A percentile compares a stretch with the other conserved stretches of the same genome.
phyloP scores from a whole-genome alignment of 2,329 filamentous ascomycete genomes.

The Teratosphaeria zuluensis region DNA sequence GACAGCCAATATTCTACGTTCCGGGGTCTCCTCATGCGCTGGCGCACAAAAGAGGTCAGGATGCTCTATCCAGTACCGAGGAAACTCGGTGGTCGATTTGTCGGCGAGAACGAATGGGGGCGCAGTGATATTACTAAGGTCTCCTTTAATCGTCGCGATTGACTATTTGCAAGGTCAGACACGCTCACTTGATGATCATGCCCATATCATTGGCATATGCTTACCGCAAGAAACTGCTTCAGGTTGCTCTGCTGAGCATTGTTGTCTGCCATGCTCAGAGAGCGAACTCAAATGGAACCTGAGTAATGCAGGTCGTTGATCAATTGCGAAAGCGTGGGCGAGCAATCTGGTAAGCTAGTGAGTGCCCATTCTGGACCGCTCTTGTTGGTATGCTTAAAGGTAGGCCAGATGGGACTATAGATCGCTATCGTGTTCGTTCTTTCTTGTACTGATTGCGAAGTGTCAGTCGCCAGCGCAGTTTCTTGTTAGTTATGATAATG shows the following conservation, averaged over 20 bases:
- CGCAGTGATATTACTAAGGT: conserved; percentile 38
- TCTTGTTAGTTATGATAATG: neutral
- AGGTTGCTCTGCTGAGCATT: conserved; percentile 10
- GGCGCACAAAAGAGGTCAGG: conserved; percentile 38
- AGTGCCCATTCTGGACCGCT: neutral
- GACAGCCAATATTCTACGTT: conserved; percentile 35
- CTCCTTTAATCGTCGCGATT: conserved; percentile 37
- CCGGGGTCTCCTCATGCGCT: conserved; percentile 30
- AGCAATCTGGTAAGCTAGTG: neutral
- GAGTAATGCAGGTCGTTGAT: neutral
- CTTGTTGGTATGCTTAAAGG: neutral
- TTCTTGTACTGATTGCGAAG: neutral
- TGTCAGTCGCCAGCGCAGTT: neutral
- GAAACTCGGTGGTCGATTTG: conserved; percentile 37
- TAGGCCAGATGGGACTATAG: neutral
- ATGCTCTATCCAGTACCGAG: conserved; percentile 38
- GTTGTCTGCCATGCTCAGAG: conserved; percentile 9
- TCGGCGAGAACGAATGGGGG: conserved; percentile 37
- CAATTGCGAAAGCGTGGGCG: neutral
- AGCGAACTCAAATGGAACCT: neutral
- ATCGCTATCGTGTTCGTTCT: neutral
- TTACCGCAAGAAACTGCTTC: conserved; percentile 18
- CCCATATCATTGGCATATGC: neutral
- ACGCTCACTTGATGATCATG: neutral
- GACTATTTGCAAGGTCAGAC: conserved; percentile 19